These are phyloP conservation scores for Russula griseocarnosa DNA, from an alignment of 768 basidiomycete genomes.

Conservation along the genomic window DNA sequence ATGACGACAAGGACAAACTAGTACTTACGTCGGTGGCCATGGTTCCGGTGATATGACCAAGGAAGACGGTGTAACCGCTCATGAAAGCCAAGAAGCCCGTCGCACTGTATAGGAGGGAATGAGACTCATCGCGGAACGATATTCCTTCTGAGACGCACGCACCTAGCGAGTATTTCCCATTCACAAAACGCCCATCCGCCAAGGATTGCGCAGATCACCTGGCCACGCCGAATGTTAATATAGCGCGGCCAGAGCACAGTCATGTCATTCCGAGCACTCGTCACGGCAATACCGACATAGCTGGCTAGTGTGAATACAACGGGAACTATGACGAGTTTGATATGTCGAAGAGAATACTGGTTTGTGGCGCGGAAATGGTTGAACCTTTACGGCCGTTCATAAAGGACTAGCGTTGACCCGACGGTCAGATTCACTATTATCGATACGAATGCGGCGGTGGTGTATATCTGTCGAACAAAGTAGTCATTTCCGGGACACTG, in stretches of 20 bases:
- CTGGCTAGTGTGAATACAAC: conserved; percentile 70
- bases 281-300: conserved; percentile 78
- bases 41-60: conserved; percentile 81
- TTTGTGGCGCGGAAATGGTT: background rate
- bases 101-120: conserved; percentile 37
- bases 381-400: too few species aligned
- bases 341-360: conserved; percentile 43
- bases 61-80: conserved; percentile 80
- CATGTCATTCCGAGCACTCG: conserved; percentile 84
- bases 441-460: too few species aligned
- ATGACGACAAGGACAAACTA: background rate
- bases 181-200: conserved; percentile 85
- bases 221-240: conserved; percentile 77
- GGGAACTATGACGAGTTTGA: conserved; percentile 74
- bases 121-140: conserved; percentile 2
- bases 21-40: conserved; percentile 53
- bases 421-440: too few species aligned
- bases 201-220: conserved; percentile 69
- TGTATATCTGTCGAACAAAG: too few species aligned
- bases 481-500: too few species aligned
- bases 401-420: too few species aligned
- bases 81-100: conserved; percentile 72
- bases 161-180: conserved; percentile 73
- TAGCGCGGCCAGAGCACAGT: conserved; percentile 71
- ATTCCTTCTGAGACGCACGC: conserved; percentile 25